These are phyloP conservation scores for Echinosophora koreensis DNA, from an alignment of 306 rosid species.

Conservation along the genomic window DNA sequence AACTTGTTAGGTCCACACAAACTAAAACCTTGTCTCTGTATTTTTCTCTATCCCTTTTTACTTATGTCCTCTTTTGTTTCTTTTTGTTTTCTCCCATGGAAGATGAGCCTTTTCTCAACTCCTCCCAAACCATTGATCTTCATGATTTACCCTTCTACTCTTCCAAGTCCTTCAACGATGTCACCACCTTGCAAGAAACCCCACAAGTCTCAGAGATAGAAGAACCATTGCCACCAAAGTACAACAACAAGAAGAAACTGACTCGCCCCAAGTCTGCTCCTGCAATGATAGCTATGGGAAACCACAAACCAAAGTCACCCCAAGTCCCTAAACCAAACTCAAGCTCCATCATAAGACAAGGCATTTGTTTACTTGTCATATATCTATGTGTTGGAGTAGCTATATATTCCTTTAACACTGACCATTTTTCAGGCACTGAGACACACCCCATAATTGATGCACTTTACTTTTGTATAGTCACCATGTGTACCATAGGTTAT, in stretches of 20 bases:
- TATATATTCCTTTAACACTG: slow-evolving; percentile 71
- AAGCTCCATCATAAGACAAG: slow-evolving; percentile 69
- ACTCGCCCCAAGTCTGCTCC: slow-evolving; percentile 85
- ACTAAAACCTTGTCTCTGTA: background rate
- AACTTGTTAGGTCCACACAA: background rate
- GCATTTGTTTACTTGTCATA: slow-evolving; percentile 56
- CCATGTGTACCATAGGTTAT: slow-evolving; percentile 89
- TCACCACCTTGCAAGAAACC: slow-evolving; percentile 36
- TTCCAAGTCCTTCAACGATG: slow-evolving; percentile 54
- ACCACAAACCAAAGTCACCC: slow-evolving; percentile 53
- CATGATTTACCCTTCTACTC: slow-evolving; percentile 43
- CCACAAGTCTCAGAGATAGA: slow-evolving; percentile 42
- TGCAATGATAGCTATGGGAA: slow-evolving; percentile 62
- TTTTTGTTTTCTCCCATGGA: slow-evolving; percentile 53
- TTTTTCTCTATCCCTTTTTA: background rate
- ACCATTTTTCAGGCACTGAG: slow-evolving; percentile 67
- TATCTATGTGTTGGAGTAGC: slow-evolving; percentile 72
- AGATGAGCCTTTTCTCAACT: slow-evolving; percentile 54
- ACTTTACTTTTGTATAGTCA: slow-evolving; percentile 81
- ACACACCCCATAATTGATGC: slow-evolving; percentile 85
- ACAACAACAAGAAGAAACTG: slow-evolving; percentile 52
- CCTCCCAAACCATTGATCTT: slow-evolving; percentile 43
- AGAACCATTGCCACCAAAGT: background rate
- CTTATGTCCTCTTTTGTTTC: background rate
- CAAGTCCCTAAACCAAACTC: slow-evolving; percentile 60